Evolutionary conservation across 169 alveolate genomes (phyloP).

Genomic region (Plasmodium vivax): DNA sequence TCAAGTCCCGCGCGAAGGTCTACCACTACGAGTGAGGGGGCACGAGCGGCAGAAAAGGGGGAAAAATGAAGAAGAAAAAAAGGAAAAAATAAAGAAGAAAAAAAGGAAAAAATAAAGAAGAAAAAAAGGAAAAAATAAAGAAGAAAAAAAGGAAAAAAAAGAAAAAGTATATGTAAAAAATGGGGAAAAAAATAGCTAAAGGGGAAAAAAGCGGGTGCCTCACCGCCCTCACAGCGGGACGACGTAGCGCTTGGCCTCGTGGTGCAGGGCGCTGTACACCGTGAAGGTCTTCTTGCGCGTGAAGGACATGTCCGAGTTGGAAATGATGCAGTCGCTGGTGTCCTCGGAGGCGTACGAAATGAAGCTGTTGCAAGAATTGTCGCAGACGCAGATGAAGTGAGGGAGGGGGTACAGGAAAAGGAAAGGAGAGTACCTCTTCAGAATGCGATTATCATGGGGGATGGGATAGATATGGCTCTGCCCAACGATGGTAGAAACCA

Average conservation of each 20-base stretch:
- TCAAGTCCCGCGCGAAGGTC: conserved; percentile 9
- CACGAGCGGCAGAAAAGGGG: background rate
- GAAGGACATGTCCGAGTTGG: conserved; percentile 57
- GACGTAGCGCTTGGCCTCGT: conserved; percentile 57
- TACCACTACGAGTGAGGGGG: conserved; percentile 15
- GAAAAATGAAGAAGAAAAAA: background rate
- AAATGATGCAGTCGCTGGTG: conserved; percentile 31
- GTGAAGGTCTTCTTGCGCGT: conserved; percentile 51
- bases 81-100: background rate
- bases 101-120: no score
- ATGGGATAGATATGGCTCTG: conserved; percentile 84
- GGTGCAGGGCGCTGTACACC: conserved; percentile 37
- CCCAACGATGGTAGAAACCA: conserved; percentile 75
- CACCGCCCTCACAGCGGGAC: background rate
- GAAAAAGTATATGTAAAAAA: no score
- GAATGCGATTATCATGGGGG: conserved; percentile 77
- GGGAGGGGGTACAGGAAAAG: conserved; percentile 82
- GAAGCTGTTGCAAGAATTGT: conserved; percentile 59
- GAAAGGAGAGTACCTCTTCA: conserved; percentile 77
- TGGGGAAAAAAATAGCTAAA: no score
- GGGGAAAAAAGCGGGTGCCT: no score
- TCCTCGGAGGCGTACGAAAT: conserved; percentile 60
- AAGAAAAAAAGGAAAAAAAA: background rate
- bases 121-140: background rate
- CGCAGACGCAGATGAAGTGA: conserved; percentile 73